Conservation (phyloP, 371 early-diverging fungal species). For the Nematocida minor region DNA sequence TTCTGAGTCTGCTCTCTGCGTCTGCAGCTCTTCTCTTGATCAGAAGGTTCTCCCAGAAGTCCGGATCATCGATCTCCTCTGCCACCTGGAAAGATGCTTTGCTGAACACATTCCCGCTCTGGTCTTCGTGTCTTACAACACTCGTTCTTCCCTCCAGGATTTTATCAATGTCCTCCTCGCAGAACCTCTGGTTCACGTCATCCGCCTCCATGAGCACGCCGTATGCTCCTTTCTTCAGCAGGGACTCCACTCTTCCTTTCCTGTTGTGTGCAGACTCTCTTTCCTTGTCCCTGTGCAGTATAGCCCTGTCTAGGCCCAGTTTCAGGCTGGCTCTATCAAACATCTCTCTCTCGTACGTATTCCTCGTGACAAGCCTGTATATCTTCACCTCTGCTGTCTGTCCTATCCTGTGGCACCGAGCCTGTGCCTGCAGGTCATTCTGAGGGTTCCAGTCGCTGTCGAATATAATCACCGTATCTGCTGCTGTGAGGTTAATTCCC, state of each 20-base stretch:
- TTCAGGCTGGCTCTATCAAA: constrained; percentile 87
- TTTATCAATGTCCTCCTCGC: constrained; percentile 88
- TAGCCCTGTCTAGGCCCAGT: constrained; percentile 78
- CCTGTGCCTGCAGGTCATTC: constrained; percentile 86
- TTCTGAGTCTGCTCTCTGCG: constrained; percentile 59
- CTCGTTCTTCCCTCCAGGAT: constrained; percentile 80
- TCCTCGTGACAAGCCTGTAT: constrained; percentile 76
- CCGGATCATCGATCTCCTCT: constrained; percentile 80
- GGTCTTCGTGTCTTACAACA: constrained; percentile 71
- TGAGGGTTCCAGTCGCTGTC: constrained; percentile 94
- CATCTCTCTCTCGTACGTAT: constrained; percentile 86
- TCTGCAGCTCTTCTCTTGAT: constrained; percentile 59
- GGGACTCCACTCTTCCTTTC: constrained; percentile 70
- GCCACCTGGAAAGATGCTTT: constrained; percentile 79
- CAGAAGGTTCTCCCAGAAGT: constrained; percentile 92
- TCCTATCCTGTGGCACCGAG: constrained; percentile 84
- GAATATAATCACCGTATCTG: constrained; percentile 85
- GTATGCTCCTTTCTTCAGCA: constrained; percentile 67
- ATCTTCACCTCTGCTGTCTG: constrained; percentile 78
- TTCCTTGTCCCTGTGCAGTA: constrained; percentile 73
- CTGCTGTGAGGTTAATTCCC: constrained; percentile 88
- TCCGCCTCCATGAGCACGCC: constrained; percentile 76
- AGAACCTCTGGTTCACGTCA: constrained; percentile 71
- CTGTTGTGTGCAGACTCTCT: constrained; percentile 47
- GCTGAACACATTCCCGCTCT: constrained; percentile 71